phyloP scores from a whole-genome alignment of 345 rosid species.

The Luvunga scandens region DNA sequence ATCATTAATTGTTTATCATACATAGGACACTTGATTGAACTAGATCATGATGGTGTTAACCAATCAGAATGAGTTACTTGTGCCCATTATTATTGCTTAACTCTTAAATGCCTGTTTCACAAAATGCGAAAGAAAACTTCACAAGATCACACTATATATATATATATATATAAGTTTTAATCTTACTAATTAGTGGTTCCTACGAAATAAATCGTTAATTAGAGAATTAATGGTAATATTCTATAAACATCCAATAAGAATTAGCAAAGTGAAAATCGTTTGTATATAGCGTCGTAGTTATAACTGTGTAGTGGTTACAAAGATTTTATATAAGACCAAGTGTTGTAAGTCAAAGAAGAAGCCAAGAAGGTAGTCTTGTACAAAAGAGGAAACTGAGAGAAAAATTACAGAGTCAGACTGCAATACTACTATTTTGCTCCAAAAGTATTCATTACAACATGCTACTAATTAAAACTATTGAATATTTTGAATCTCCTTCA shows the following conservation, averaged over 20 bases:
- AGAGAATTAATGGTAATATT: no score
- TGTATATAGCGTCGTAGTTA: no score
- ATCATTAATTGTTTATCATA: no score
- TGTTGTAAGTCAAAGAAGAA: not conserved
- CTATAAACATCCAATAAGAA: no score
- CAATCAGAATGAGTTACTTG: not conserved
- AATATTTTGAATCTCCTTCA: not conserved
- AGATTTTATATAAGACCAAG: not conserved
- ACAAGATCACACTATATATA: no score
- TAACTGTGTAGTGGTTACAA: not conserved
- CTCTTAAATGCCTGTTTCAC: no score
- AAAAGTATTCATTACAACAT: constrained; percentile 18
- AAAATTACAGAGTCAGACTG: constrained; percentile 30
- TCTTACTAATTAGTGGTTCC: no score
- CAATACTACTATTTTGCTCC: constrained; percentile 12
- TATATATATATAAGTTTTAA: no score
- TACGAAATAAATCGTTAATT: no score
- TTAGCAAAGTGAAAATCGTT: no score
- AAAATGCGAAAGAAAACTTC: no score
- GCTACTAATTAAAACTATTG: not conserved
- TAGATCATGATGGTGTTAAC: not conserved
- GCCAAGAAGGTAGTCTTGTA: constrained; percentile 14
- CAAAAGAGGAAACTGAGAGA: constrained; percentile 33
- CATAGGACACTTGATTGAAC: no score
- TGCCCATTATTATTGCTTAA: not conserved